These are phyloP conservation scores for Bassia scoparia DNA, from an alignment of 148 eudicot genomes.

Conservation along the genomic window DNA sequence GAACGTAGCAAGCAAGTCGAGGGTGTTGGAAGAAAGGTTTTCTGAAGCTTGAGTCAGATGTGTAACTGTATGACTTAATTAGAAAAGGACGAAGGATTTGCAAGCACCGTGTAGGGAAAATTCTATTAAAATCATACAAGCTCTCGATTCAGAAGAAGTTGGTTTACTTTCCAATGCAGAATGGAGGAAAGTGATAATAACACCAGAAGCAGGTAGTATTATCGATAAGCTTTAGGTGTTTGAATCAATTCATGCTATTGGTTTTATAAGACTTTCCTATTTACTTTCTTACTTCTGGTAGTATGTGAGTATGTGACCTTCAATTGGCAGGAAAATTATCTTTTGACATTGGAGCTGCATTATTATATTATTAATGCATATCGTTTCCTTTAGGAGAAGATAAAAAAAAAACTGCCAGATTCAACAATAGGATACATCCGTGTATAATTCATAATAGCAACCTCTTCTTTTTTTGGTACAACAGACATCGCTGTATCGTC, in stretches of 20 bases:
- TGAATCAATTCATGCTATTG: neutral
- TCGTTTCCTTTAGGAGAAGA: neutral
- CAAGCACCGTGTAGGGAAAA: constrained; percentile 2
- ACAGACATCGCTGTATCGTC: too few relatives aligned
- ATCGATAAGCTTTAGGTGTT: neutral
- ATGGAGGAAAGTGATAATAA: neutral
- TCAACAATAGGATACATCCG: neutral
- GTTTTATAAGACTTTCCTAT: neutral
- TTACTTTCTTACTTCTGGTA: neutral
- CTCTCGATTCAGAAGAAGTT: constrained; percentile 7
- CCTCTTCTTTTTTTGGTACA: too few relatives aligned
- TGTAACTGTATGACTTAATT: neutral
- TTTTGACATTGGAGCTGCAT: neutral
- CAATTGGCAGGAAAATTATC: neutral
- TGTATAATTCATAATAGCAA: too few relatives aligned
- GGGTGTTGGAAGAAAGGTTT: constrained; percentile 6
- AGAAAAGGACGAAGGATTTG: neutral
- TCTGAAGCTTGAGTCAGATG: constrained; percentile 21
- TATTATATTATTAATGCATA: neutral
- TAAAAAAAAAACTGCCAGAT: too few relatives aligned
- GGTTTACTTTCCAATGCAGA: neutral
- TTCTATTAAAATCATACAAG: constrained; percentile 3
- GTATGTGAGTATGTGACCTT: neutral
- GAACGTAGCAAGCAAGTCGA: neutral
- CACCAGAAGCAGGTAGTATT: constrained; percentile 19